These are phyloP conservation scores for Litsea cubeba DNA, from an alignment of 164 flowering plant genomes.

Conservation along the genomic window DNA sequence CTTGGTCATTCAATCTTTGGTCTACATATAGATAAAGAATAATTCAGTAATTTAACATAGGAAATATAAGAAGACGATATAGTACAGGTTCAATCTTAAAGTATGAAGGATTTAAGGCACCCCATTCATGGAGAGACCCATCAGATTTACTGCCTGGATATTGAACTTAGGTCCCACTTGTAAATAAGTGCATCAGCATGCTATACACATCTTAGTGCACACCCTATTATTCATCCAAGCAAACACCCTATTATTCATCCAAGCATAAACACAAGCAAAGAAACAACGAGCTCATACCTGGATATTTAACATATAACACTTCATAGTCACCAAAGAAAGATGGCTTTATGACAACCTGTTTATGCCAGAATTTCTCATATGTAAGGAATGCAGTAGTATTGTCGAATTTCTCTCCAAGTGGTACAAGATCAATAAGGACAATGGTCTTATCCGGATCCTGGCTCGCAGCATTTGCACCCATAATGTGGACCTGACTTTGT, in stretches of 20 bases:
- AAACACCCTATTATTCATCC: not conserved
- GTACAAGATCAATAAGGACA: conserved; percentile 63
- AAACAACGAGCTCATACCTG: conserved; percentile 34
- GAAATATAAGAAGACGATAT: not conserved
- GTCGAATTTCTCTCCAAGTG: conserved; percentile 58
- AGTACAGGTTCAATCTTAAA: not conserved
- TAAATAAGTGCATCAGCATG: not conserved
- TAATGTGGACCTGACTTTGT: conserved; percentile 69
- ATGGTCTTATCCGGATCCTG: conserved; percentile 60
- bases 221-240: not conserved
- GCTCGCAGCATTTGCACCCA: conserved; percentile 70
- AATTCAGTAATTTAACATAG: not conserved
- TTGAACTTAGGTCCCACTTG: not conserved
- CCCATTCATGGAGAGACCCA: not conserved
- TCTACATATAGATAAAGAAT: too few relatives aligned
- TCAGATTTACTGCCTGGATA: not conserved
- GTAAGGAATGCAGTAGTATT: conserved; percentile 51
- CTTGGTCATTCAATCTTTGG: not conserved
- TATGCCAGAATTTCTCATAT: conserved; percentile 58
- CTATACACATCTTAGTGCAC: not conserved
- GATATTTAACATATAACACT: conserved; percentile 62
- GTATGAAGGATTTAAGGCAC: not conserved
- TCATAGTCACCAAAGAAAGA: conserved; percentile 64
- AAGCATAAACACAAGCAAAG: not conserved
- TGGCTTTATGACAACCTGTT: conserved; percentile 41